These are phyloP conservation scores for Boletus rubropictus DNA, from an alignment of 768 basidiomycete genomes.

Conservation along the genomic window DNA sequence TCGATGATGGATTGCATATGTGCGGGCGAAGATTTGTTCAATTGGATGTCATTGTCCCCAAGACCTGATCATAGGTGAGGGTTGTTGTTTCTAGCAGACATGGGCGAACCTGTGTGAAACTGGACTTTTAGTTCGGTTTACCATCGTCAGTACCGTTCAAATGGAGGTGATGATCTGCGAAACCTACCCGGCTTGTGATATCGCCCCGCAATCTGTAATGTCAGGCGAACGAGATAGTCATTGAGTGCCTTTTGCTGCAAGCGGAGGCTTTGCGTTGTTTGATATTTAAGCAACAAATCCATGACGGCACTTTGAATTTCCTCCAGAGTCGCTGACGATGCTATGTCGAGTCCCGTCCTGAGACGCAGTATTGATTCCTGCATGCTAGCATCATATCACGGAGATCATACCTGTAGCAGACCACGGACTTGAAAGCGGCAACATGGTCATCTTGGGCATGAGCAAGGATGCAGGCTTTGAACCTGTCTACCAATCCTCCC, in stretches of 20 bases:
- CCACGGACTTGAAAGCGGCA: constrained; percentile 68
- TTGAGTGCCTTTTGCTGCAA: constrained; percentile 60
- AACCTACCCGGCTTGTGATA: constrained; percentile 55
- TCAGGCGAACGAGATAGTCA: constrained; percentile 55
- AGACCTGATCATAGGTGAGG: constrained; percentile 34
- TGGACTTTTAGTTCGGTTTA: constrained; percentile 46
- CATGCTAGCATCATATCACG: background rate
- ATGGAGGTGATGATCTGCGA: background rate
- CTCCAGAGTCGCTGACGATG: constrained; percentile 21
- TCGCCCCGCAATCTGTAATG: constrained; percentile 47
- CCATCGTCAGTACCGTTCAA: background rate
- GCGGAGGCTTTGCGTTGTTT: constrained; percentile 39
- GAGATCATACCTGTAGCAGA: constrained; percentile 49
- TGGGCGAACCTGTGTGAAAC: constrained; percentile 58
- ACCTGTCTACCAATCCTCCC: constrained; percentile 28
- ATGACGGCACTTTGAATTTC: constrained; percentile 30
- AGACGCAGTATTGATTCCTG: background rate
- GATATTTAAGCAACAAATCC: constrained; percentile 32
- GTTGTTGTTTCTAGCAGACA: background rate
- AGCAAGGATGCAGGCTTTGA: constrained; percentile 34
- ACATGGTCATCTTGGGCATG: constrained; percentile 44
- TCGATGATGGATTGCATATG: constrained; percentile 65
- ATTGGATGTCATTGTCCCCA: constrained; percentile 65
- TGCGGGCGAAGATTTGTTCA: constrained; percentile 55
- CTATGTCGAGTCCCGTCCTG: constrained; percentile 62